Evolutionary conservation across 2,329 filamentous ascomycete species (phyloP).

Genomic region (Cladobotryum mycophilum): DNA sequence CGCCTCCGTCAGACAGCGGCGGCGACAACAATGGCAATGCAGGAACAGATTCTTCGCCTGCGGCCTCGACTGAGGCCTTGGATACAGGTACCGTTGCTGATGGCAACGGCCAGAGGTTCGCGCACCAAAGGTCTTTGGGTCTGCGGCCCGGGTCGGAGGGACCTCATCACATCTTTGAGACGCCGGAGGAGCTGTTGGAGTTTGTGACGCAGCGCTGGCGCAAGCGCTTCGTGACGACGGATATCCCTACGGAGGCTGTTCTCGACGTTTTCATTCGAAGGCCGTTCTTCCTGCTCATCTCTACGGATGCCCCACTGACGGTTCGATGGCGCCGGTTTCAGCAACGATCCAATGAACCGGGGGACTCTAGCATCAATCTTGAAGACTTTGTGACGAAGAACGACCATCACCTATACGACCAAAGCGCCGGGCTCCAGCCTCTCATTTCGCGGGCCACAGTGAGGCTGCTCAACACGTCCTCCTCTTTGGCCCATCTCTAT

Average conservation of each 20-base stretch:
- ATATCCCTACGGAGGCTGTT: conserved; percentile 65
- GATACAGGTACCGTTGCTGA: conserved; percentile 22
- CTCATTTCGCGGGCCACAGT: conserved; percentile 78
- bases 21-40: background rate
- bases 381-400: conserved; percentile 52
- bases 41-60: conserved; percentile 10
- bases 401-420: conserved; percentile 71
- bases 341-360: conserved; percentile 19
- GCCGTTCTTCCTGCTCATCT: conserved; percentile 89
- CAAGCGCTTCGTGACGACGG: conserved; percentile 77
- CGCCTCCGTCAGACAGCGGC: conserved; percentile 4
- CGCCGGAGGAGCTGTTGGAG: conserved; percentile 64
- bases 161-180: conserved; percentile 45
- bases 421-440: conserved; percentile 58
- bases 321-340: conserved; percentile 78
- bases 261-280: conserved; percentile 71
- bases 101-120: conserved; percentile 19
- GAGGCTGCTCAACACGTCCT: conserved; percentile 78
- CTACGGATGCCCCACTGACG: conserved; percentile 81
- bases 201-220: conserved; percentile 83
- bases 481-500: conserved; percentile 64
- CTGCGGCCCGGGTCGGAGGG: conserved; percentile 15
- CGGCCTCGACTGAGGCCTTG: conserved; percentile 20
- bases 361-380: conserved; percentile 33
- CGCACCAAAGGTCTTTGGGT: conserved; percentile 19